Evolutionary conservation across 768 basidiomycete genomes (phyloP), one percentile per base, ranked within the genome.

Genomic region (Tephrocybe sp.): DNA sequence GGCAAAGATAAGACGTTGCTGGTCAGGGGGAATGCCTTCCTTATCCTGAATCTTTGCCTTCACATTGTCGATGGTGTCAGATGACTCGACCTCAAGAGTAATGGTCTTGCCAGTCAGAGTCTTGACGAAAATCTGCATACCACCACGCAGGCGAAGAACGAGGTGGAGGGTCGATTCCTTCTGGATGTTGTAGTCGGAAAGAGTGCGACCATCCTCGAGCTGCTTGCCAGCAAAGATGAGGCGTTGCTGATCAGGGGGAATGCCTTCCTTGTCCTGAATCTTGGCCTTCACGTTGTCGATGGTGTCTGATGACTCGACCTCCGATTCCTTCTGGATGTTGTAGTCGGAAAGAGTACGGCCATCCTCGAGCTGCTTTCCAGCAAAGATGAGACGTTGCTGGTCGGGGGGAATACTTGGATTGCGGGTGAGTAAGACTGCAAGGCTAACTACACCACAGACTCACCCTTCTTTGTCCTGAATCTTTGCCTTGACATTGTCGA

Each of bases 321-420:
- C 93, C 75, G 86, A 90, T 73, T 95, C 92, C 75, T 94, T 94
- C 80, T 95, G 93, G 58, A 95, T 94, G 66, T 93, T 91, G 65
- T 92, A 91, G 57, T 90, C 89, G 7, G 87, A 88, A 0, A 92
- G 76, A 3, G 89, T 95, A 42, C 93, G 85, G 3, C 94, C 94
- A 61, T 97, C 94, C 67, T 95, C 93, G 22, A 97, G 81, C 66
- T 94, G 93, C 72, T 95, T 94, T 52, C 93, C 93, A 39, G 93
- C 93, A 56, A 94, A 95, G 74, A 95, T 95, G n/a, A 95, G 72
- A 55, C 94, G 91, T 64, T 94, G 91, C 60, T 92, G 92, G 70
- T 93, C 90, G 21, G 91, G 93, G 18, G 87, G 86, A 50, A 89
- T 89, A 12, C 83, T 75, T 29, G 10, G 45, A 42, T 25, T 1